Evolutionary conservation across 495 filamentous ascomycete species (phyloP).

Genomic region (Aspergillus avenaceus): DNA sequence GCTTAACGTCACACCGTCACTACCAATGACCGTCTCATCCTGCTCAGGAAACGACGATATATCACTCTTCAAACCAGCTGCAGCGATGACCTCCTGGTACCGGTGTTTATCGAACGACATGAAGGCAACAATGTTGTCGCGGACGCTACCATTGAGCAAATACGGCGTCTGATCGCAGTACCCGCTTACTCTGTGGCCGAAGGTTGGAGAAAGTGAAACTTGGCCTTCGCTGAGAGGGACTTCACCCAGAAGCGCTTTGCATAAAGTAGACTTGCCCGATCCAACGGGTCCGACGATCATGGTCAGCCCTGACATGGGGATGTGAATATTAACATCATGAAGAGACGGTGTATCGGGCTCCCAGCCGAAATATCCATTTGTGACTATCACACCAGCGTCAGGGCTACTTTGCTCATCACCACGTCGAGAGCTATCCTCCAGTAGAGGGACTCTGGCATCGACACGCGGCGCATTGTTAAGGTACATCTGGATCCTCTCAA

Average conservation of each 20-base stretch:
- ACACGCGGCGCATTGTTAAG: no score
- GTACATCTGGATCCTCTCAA: no score
- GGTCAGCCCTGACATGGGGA: constrained; percentile 2
- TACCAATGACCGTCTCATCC: constrained; percentile 28
- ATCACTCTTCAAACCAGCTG: constrained; percentile 34
- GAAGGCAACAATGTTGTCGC: constrained; percentile 30
- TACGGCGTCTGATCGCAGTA: constrained; percentile 37
- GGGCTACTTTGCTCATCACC: background rate
- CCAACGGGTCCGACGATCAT: constrained; percentile 31
- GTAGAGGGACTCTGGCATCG: no score
- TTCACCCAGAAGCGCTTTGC: constrained; percentile 49
- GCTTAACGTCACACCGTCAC: constrained; percentile 27
- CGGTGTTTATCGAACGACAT: constrained; percentile 24
- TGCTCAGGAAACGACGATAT: constrained; percentile 26
- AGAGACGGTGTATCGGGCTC: constrained; percentile 20
- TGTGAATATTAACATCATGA: constrained; percentile 3
- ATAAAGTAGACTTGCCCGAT: constrained; percentile 47
- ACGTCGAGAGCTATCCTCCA: no score
- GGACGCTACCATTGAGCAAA: constrained; percentile 37
- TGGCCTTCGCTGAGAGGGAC: constrained; percentile 20
- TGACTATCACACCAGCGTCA: constrained; percentile 7
- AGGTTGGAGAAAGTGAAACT: constrained; percentile 14
- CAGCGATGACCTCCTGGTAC: constrained; percentile 35
- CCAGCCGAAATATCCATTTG: constrained; percentile 44
- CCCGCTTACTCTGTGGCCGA: no score